Evolutionary conservation across 352 stramenopile species (phyloP), one percentile per base, ranked within the genome.

Genomic region (Phytophthora niederhauseri): DNA sequence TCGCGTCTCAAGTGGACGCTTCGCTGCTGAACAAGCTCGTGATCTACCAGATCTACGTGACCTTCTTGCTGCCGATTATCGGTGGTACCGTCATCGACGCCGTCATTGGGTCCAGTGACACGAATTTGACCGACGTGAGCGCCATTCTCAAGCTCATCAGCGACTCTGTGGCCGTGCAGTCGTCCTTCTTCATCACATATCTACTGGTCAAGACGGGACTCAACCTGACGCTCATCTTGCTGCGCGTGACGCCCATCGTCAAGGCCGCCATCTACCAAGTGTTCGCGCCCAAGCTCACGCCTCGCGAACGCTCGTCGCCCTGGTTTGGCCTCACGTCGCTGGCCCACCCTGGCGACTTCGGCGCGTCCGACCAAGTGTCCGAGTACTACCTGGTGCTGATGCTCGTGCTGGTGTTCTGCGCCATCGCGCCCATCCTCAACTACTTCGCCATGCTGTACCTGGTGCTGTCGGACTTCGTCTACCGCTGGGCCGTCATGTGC

Each of bases 1-100:
- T 89, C 14, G 81, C 72, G 0, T 81, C 85, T 2, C 82, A 82
- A 24, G 82, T 95, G 17, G 66, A 83, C 43, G 78, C 81, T 5
- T 95, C 88, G 49, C 73, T 93, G 55, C 77, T 95, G 55, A 91
- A 92, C 70, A 95, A 95, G 61, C 64, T 95, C 6, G 79, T 95
- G 38, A 77, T 87, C 30, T 94, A 94, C 70, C 88, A 95, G 69
- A 84, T 91, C 51, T 94, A 92, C 66, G 74, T 94, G 53, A 87
- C 89, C 28, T 88, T 95, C 48, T 64, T 95, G 54, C 76, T 95
- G 36, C 87, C 88, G n/a, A 91, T 95, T 68, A 89, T 95, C 34
- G 85, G 85, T 57, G 87, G 87, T 72, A 93, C 85, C 7, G 77
- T 93, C 57, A 85, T 95, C 49, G 81, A 93, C 51, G 82, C 75